Evolutionary conservation across 2,329 filamentous ascomycete species (phyloP).

Genomic region (Chaetomium globosum): DNA sequence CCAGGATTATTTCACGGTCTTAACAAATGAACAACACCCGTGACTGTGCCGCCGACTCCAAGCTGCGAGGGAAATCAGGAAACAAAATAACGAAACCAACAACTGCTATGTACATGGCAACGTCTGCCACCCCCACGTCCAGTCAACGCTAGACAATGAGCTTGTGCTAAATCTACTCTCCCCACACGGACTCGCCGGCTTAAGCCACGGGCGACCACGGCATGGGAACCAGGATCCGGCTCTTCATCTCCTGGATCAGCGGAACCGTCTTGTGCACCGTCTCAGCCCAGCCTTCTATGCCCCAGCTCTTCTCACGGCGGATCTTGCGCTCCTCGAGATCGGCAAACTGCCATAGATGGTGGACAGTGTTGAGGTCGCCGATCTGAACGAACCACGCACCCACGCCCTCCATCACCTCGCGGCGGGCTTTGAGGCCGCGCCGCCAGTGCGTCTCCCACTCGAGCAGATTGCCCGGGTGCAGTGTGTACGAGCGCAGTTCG

Average conservation of each 20-base stretch:
- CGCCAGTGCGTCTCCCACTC: slow-evolving; percentile 99
- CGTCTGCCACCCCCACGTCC: background rate
- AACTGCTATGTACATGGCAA: slow-evolving; percentile 19
- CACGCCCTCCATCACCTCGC: slow-evolving; percentile 97
- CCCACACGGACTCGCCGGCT: background rate
- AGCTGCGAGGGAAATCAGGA: slow-evolving; percentile 1
- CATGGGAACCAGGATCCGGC: slow-evolving; percentile 88
- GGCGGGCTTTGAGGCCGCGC: slow-evolving; percentile 81
- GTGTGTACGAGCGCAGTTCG: slow-evolving; percentile 92
- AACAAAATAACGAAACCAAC: background rate
- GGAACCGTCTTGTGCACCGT: slow-evolving; percentile 99
- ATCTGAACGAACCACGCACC: slow-evolving; percentile 99
- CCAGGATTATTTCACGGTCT: slow-evolving; percentile 12
- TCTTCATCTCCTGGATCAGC: slow-evolving; percentile 95
- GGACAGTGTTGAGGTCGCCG: slow-evolving; percentile 94
- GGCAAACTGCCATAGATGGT: slow-evolving; percentile 98
- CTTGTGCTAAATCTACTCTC: background rate
- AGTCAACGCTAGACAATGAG: slow-evolving; percentile 7
- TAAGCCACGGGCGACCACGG: slow-evolving; percentile 91
- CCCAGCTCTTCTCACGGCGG: slow-evolving; percentile 92
- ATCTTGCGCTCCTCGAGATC: slow-evolving; percentile 91
- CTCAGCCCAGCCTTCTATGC: slow-evolving; percentile 91
- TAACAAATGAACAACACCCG: slow-evolving; percentile 12
- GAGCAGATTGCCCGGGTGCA: slow-evolving; percentile 91
- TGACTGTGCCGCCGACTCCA: slow-evolving; percentile 9